These are phyloP conservation scores for Boletellus ananas DNA, from an alignment of 768 basidiomycete species.

Conservation along the genomic window DNA sequence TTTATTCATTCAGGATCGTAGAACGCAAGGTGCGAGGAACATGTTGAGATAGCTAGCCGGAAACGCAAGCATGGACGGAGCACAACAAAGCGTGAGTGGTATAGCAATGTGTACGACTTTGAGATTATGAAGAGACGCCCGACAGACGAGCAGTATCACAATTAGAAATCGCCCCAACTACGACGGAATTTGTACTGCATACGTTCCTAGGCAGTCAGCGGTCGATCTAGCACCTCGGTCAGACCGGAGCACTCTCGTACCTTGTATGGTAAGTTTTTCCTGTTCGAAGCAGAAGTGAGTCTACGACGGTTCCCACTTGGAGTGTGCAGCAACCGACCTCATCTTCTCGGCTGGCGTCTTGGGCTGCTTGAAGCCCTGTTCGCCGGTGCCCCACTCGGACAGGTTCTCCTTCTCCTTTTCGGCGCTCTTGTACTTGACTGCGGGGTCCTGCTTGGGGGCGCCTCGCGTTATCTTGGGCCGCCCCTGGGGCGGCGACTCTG, in stretches of 20 bases:
- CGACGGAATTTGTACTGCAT: constrained; percentile 89
- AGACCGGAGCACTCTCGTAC: constrained; percentile 37
- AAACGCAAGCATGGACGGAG: constrained; percentile 1
- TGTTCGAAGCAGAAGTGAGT: constrained; percentile 22
- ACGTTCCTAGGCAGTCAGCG: constrained; percentile 50
- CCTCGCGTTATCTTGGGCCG: constrained; percentile 55
- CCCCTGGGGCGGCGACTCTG: constrained; percentile 20
- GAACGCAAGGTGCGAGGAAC: neutral
- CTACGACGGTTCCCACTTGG: neutral
- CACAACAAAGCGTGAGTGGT: constrained; percentile 12
- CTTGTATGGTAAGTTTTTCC: constrained; percentile 87
- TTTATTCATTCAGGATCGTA: neutral
- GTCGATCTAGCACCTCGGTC: constrained; percentile 25
- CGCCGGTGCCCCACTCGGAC: constrained; percentile 70
- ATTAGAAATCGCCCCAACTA: constrained; percentile 83
- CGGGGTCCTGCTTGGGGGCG: constrained; percentile 65
- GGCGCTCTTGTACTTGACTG: constrained; percentile 55
- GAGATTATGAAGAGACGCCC: neutral
- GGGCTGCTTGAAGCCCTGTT: constrained; percentile 69
- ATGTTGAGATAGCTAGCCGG: neutral
- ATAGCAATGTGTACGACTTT: constrained; percentile 27
- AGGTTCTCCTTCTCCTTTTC: constrained; percentile 48
- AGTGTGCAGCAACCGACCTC: constrained; percentile 43
- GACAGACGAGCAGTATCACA: neutral
- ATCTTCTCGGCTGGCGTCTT: constrained; percentile 70